A percentile compares a stretch with the other conserved stretches of the same genome.
Conservation (phyloP, 768 basidiomycete genomes). For the Leccinum fibrillosum region DNA sequence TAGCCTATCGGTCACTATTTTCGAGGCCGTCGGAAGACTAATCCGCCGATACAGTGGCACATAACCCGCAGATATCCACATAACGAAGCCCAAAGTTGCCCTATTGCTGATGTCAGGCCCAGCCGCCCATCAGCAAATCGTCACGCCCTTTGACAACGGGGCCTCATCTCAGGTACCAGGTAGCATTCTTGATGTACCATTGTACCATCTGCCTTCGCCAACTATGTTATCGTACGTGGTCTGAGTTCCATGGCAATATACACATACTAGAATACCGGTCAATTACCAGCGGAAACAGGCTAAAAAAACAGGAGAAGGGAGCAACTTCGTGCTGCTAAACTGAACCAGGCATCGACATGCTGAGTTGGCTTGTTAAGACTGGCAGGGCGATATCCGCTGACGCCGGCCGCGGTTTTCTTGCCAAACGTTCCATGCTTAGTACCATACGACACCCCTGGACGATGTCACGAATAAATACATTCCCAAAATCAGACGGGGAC, state of each 20-base stretch:
- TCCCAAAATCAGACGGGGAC: not conserved
- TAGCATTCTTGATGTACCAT: not conserved
- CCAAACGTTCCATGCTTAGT: conserved; percentile 22
- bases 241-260: not conserved
- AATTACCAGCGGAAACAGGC: not conserved
- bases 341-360: not conserved
- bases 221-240: not conserved
- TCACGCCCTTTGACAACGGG: no score
- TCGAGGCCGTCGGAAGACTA: not conserved
- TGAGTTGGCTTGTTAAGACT: conserved; percentile 13
- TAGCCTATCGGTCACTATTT: no score
- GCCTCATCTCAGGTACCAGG: not conserved
- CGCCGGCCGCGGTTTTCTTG: not conserved
- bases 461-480: not conserved
- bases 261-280: not conserved
- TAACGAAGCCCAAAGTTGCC: not conserved
- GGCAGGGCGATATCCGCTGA: not conserved
- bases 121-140: no score
- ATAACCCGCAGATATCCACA: not conserved
- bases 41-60: no score
- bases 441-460: conserved; percentile 26
- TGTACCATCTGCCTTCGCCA: not conserved
- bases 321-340: not conserved
- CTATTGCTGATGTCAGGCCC: not conserved
- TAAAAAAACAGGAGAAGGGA: not conserved